Base-by-base conservation (phyloP, 2,329 filamentous ascomycete species). In the Cladosporium sphaerospermum region DNA sequence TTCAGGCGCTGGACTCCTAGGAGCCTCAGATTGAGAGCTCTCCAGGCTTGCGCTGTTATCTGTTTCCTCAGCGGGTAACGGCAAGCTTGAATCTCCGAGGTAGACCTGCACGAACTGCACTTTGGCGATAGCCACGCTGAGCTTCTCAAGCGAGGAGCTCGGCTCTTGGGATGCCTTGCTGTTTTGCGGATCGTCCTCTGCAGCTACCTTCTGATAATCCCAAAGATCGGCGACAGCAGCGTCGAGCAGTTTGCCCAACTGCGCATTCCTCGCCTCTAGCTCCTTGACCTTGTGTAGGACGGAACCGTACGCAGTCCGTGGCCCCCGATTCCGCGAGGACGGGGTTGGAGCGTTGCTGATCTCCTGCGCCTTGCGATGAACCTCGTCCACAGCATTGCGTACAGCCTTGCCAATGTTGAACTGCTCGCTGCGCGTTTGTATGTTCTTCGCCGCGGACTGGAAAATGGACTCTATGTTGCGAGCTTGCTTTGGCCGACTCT, bases 341-440 rank as follows among this genome's bases (percentile, higher is more conserved):
- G 66, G 65, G 5, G 65, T 64, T 33, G 64, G 67, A 16, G 62
- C 55, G 4, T 64, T 79, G 57, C 88, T 84, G 32, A 86, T 75
- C 31, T 78, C 79, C 62, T 86, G 80, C 59, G 91, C 81, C 59
- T 89, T 90, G 62, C 86, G 86, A 55, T 81, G 81, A 46, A 92
- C 85, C 69, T 95, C 89, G 8, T 84, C 85, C 64, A 93, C 80
- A 14, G 88, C 88, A 60, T 88, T 87, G n/a, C 88, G 80, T 6
- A 93, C 82, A 0, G 85, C 87, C 67, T 87, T 85, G 64, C 89
- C 90, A 53, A 93, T 85, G 6, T 87, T 87, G 57, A 90, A 82
- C 63, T 83, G 85, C 68, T 91, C 86, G 49, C 88, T 80, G 32
- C 82, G 78, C 61, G 88, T 83, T 33, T 89, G 74, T 13, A 92